These are phyloP conservation scores for Polygonum maritimum DNA, from an alignment of 148 eudicot species.

Conservation along the genomic window DNA sequence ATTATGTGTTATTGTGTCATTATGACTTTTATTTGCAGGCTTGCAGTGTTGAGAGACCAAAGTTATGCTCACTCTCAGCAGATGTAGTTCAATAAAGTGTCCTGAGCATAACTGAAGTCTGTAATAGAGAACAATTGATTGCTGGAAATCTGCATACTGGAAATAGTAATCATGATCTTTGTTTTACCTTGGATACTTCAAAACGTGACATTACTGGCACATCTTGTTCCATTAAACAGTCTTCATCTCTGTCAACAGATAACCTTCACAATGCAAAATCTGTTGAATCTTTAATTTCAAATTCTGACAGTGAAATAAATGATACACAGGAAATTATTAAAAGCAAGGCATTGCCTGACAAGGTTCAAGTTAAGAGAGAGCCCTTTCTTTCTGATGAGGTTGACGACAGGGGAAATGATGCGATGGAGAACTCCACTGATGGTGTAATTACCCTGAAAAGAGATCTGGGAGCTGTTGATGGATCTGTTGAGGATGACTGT, in stretches of 20 bases:
- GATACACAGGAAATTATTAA: slow-evolving; percentile 17
- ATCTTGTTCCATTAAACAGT: slow-evolving; percentile 1
- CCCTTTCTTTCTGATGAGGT: slow-evolving; percentile 26
- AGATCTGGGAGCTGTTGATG: slow-evolving; percentile 28
- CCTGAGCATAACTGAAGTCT: neutral
- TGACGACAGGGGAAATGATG: slow-evolving; percentile 11
- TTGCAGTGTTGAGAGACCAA: neutral
- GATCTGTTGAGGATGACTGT: slow-evolving; percentile 32
- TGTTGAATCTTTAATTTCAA: slow-evolving; percentile 16
- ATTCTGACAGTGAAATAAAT: slow-evolving; percentile 11
- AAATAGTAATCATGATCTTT: slow-evolving; percentile 15
- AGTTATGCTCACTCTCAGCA: neutral
- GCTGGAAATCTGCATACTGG: slow-evolving; percentile 9
- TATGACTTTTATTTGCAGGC: neutral
- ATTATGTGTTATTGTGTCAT: neutral
- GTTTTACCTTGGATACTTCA: slow-evolving; percentile 14
- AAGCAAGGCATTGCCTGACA: slow-evolving; percentile 18
- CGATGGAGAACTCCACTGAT: slow-evolving; percentile 9
- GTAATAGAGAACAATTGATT: slow-evolving; percentile 15
- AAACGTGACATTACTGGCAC: slow-evolving; percentile 15
- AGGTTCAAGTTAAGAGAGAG: slow-evolving; percentile 43
- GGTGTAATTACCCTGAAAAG: slow-evolving; percentile 26
- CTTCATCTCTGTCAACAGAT: slow-evolving; percentile 11
- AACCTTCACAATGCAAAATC: slow-evolving; percentile 9
- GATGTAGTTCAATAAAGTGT: neutral